Base-by-base conservation (phyloP, 495 filamentous ascomycete species). In the Trichodelitschia bisporula region DNA sequence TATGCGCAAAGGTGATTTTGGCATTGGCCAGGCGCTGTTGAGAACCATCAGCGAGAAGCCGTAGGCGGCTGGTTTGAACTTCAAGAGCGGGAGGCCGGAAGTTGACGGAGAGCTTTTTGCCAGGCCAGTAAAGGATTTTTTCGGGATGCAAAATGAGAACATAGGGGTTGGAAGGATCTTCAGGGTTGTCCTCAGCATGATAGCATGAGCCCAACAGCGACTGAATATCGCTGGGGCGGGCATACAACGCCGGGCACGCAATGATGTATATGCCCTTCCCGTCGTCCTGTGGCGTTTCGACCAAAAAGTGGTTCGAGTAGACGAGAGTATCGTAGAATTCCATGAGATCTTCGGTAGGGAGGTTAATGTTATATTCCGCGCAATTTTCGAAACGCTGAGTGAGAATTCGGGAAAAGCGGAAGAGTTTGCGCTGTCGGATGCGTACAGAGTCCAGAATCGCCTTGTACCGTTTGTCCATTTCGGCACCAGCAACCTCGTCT, bases 381-480 rank as follows among this genome's bases (percentile, higher is more conserved):
- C 79, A 74, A 45, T 95, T 95, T 46, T 97, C 86, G 38, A 95
- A 97, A 20, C 84, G 63, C 40, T 91, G 73, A 36, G 75, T 78
- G 21, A 97, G 56, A 43, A 90, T 74, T 39, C 78, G 62, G 4
- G 77, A 80, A 47, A 91, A 92, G 26, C 73, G 69, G 35, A 77
- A 77, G 12, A 79, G 55, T 43, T 77, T 95, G 40, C 89, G 61
- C 47, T 97, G 89, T 15, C 86, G 68, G 32, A 93, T 83, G 27
- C 86, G 77, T 9, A 92, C 89, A 2, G 86, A 93, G 50, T 97
- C 86, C 4, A 97, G 50, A 35, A 77, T 76, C 39, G 79, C 76
- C 53, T 89, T 95, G 57, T 92, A 95, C 15, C 86, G 67, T 55
- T 82, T 95, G 41, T 84, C 86, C 69, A 93, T 90, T 32, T 95